Evolutionary conservation across 2,329 filamentous ascomycete genomes (phyloP), one percentile per base, ranked within the genome.

Genomic region (Davidsoniella eucalypti): DNA sequence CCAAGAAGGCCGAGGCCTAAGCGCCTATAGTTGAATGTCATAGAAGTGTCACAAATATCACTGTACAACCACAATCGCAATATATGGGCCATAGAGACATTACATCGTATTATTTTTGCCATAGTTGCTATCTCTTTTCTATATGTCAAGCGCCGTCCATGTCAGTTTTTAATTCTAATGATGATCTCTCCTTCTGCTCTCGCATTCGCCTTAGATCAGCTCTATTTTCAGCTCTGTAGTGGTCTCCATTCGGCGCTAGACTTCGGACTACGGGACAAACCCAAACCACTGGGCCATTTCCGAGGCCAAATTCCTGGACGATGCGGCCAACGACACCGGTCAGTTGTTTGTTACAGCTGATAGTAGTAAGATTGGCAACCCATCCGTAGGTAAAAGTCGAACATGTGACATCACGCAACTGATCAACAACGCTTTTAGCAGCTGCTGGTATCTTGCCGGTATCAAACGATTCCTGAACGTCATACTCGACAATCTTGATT

Each of bases 371-470:
- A 33, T 16, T 39, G n/a, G 33, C 21, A 12, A 39, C 18, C 44
- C 44, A 47, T 26, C 44, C 44, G 18, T 47, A 47, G 8, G 44
- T 26, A 23, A 47, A 47, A n/a, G 44, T 47, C 8, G 44, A 47
- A 29, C 44, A 47, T 4, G 44, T 47, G 12, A 39, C 39, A 4
- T 47, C 44, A 5, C 44, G 44, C 14, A 47, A 21, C 17, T 47
- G 33, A 23, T 33, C 16, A 14, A 47, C 25, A 12, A 47, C 33
- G n/a, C 44, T 39, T 39, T 17, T 16, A 10, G 44, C 36, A n/a
- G 29, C 26, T 38, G 23, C 29, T 6, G 36, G 44, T 6, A 47
- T 26, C 7, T 38, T 18, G 14, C 36, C 44, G 3, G 33, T 16
- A n/a, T 39, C 36, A 9, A 47, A 47, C 9, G 44, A 33, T 29